Evolutionary conservation across 768 basidiomycete genomes (phyloP).

Genomic region (Termitomyces sp.): DNA sequence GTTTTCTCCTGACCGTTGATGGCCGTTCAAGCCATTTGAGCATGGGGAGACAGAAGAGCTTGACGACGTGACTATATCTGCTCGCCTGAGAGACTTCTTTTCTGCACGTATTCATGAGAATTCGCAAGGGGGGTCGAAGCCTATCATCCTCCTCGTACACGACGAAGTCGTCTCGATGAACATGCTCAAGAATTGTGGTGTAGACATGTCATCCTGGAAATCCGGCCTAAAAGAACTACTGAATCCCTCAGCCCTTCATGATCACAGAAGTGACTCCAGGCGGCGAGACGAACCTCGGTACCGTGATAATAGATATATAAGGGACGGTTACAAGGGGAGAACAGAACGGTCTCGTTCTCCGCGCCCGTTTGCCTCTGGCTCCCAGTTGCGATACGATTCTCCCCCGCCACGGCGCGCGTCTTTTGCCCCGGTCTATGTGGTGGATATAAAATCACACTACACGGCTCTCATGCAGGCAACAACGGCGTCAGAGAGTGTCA

Average conservation of each 20-base stretch:
- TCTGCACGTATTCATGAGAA: conserved; percentile 4
- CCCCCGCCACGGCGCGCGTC: neutral
- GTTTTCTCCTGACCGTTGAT: neutral
- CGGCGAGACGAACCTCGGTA: neutral
- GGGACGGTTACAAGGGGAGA: conserved; percentile 5
- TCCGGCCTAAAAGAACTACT: conserved; percentile 33
- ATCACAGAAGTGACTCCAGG: neutral
- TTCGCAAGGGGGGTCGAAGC: conserved; percentile 8
- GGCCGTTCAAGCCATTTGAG: conserved; percentile 19
- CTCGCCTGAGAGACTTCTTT: conserved; percentile 19
- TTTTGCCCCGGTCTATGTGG: conserved; percentile 29
- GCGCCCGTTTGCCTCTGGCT: conserved; percentile 1
- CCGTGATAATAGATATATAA: neutral
- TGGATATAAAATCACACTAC: conserved; percentile 36
- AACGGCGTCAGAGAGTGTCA: conserved; percentile 15
- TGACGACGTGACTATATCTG: conserved; percentile 11
- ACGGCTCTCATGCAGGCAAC: conserved; percentile 31
- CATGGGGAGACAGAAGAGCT: conserved; percentile 22
- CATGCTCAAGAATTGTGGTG: conserved; percentile 34
- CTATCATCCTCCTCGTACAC: conserved; percentile 43
- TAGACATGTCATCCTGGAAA: conserved; percentile 37
- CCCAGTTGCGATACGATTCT: neutral
- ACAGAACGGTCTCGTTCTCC: conserved; percentile 18
- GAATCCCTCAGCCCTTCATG: conserved; percentile 7
- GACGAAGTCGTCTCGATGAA: conserved; percentile 32